These are phyloP conservation scores for Penicillium sp. DNA, from an alignment of 2,329 filamentous ascomycete genomes.

Conservation along the genomic window DNA sequence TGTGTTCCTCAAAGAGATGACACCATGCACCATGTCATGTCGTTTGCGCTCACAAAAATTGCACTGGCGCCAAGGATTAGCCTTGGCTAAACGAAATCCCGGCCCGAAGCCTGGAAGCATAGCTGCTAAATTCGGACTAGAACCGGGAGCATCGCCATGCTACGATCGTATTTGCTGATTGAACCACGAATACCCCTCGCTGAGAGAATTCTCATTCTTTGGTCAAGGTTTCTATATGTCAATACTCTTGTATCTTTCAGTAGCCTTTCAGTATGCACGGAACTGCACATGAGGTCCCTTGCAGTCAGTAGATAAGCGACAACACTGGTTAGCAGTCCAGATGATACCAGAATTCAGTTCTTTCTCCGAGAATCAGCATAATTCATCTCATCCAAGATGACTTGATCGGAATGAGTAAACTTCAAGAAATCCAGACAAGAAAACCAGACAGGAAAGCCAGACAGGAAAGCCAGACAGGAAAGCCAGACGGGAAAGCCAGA, in stretches of 20 bases:
- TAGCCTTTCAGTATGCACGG: no score
- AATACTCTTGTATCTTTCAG: background rate
- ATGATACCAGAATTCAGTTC: no score
- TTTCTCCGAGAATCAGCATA: no score
- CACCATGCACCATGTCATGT: background rate
- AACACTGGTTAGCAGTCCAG: no score
- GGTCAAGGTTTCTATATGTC: background rate
- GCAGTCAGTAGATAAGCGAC: no score
- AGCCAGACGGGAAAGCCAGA: no score
- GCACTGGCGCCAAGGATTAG: background rate
- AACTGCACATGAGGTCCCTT: no score
- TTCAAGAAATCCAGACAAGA: no score
- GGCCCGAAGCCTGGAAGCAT: background rate
- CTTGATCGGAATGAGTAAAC: no score
- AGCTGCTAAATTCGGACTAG: background rate
- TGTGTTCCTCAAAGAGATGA: background rate
- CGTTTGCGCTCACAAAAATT: background rate
- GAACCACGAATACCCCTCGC: background rate
- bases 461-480: no score
- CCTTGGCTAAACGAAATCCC: background rate
- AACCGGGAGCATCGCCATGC: background rate
- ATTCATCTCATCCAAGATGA: no score
- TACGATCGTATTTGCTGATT: background rate
- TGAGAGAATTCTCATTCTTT: background rate
- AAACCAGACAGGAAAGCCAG: no score